phyloP scores from a whole-genome alignment of 345 rosid genomes.

The Odontarrhena argentea region DNA sequence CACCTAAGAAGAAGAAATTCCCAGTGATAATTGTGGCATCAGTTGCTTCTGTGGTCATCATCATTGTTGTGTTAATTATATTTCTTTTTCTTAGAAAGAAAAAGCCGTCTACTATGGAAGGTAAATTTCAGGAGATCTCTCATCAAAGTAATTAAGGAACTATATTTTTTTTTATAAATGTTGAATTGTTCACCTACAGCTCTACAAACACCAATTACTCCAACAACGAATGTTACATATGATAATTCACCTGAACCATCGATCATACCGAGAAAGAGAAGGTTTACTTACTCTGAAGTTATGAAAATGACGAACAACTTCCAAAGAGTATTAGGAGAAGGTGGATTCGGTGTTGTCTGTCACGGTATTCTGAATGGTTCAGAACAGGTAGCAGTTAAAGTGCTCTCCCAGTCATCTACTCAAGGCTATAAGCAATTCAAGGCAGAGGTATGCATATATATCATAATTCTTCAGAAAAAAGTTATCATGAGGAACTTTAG shows the following conservation, averaged over 20 bases:
- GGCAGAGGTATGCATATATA: slow-evolving; percentile 44
- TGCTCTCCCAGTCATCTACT: slow-evolving; percentile 45
- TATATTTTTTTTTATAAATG: neutral
- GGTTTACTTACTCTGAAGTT: slow-evolving; percentile 42
- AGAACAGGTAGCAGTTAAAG: slow-evolving; percentile 54
- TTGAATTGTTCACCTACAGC: neutral
- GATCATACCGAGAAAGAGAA: slow-evolving; percentile 29
- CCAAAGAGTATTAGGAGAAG: slow-evolving; percentile 45
- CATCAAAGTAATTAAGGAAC: neutral
- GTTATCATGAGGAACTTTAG: neutral
- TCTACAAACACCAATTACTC: neutral
- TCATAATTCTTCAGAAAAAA: neutral
- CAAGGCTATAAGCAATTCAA: slow-evolving; percentile 52
- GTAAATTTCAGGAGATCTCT: slow-evolving; percentile 12
- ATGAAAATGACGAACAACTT: slow-evolving; percentile 42
- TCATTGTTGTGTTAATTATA: neutral
- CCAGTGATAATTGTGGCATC: slow-evolving; percentile 19
- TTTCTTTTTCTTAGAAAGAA: slow-evolving; percentile 17
- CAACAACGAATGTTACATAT: neutral
- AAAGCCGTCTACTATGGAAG: neutral
- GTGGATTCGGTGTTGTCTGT: slow-evolving; percentile 57
- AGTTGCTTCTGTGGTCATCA: slow-evolving; percentile 16
- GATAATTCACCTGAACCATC: slow-evolving; percentile 10
- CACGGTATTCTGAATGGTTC: slow-evolving; percentile 45
- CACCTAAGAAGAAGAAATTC: neutral